A percentile compares a stretch with the other conserved stretches of the same genome.
These are phyloP conservation scores for Gossypium gossypioides DNA, from an alignment of 441 rosid species.

Conservation along the genomic window DNA sequence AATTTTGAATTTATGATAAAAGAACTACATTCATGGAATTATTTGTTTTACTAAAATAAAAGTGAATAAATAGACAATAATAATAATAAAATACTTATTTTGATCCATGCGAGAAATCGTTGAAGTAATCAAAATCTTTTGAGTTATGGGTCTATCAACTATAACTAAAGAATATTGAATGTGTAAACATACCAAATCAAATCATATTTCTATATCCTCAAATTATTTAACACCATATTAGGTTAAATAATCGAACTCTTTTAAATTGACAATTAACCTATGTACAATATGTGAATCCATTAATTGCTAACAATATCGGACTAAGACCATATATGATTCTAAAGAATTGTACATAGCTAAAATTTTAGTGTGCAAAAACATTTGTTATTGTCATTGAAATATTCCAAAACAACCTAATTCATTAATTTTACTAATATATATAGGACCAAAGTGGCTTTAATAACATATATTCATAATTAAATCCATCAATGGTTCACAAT, in stretches of 20 bases:
- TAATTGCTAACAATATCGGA: not conserved
- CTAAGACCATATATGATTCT: not conserved
- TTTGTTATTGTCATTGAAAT: not conserved
- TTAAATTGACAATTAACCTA: not conserved
- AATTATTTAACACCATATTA: too few relatives aligned
- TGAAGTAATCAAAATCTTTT: not conserved
- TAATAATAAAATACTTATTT: too few relatives aligned
- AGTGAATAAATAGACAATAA: not conserved
- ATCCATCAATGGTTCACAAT: too few relatives aligned
- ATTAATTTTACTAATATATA: not conserved
- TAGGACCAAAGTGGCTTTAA: not conserved
- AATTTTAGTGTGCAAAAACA: not conserved
- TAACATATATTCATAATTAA: not conserved
- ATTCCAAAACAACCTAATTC: not conserved
- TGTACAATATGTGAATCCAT: not conserved
- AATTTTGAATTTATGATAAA: too few relatives aligned
- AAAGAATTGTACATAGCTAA: not conserved
- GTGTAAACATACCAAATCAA: not conserved
- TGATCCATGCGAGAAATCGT: too few relatives aligned
- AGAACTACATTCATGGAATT: not conserved
- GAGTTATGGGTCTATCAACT: not conserved
- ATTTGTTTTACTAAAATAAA: too few relatives aligned
- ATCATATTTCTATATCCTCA: too few relatives aligned
- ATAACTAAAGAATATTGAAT: not conserved
- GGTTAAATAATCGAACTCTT: not conserved